Percentiles rank a stretch among this genome's conserved stretches.
Evolutionary conservation across 164 flowering plant genomes (phyloP).

Genomic region (Malania oleifera): DNA sequence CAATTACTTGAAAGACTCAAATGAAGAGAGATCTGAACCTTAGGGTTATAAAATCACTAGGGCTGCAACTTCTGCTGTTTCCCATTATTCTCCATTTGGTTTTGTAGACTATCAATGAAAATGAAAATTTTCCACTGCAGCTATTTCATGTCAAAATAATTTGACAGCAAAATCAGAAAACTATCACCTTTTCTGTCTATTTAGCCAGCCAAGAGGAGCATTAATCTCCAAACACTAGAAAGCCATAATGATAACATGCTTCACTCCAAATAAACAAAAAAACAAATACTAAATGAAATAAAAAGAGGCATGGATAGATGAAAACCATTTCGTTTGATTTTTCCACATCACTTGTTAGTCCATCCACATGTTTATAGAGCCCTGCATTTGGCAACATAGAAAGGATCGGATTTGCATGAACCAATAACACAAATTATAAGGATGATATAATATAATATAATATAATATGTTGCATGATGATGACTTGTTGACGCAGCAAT

Average conservation of each 20-base stretch:
- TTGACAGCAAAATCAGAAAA: no score
- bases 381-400: constrained; percentile 35
- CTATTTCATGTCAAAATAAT: no score
- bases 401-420: background rate
- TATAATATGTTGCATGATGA: background rate
- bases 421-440: background rate
- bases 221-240: background rate
- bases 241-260: background rate
- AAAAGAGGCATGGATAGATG: constrained; percentile 1
- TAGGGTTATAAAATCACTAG: no score
- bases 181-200: no score
- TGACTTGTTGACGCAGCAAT: no score
- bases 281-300: background rate
- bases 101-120: background rate
- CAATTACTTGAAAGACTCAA: no score
- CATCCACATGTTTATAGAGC: constrained; percentile 71
- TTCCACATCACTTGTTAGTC: constrained; percentile 66
- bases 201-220: background rate
- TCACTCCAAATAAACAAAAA: background rate
- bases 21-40: no score
- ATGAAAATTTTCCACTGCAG: no score
- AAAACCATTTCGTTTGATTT: constrained; percentile 88
- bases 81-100: no score
- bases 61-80: no score
- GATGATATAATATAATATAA: background rate